Evolutionary conservation across 495 filamentous ascomycete species (phyloP), one percentile per base, ranked within the genome.

Genomic region (Penicillium argentinense): DNA sequence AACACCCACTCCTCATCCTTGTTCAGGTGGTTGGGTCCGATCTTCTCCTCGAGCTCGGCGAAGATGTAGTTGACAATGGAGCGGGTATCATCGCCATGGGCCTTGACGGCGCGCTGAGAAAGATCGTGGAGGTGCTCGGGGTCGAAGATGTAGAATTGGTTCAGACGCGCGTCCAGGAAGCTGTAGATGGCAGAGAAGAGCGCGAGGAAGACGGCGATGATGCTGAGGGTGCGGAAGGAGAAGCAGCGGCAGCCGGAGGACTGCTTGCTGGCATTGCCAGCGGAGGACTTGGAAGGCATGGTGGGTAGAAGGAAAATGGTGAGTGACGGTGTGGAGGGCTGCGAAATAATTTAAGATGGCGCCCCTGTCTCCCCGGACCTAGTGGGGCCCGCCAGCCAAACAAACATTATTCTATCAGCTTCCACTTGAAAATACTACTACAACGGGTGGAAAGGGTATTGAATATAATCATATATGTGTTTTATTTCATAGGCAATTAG

Each of bases 121-220:
- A 92, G 73, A 34, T 85, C 80, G 53, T 87, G 78, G 51, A 95
- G 75, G 42, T 90, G 76, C 27, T 69, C 71, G 3, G 77, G 76
- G 25, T 80, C 63, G 67, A 95, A 91, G 67, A 91, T 80, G 76
- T 88, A 92, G 75, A 89, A 87, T 42, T 68, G 75, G 39, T 87
- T 78, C 19, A 91, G 76, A 57, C 83, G 79, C 40, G 81, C 72
- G 59, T 91, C 83, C 44, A 90, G 57, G 54, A 76, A 73, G 72
- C 76, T 81, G 64, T 78, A 76, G 28, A 87, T 47, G 29, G 81
- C 75, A 2, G 81, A 64, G 39, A 88, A 65, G 4, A 82, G 49
- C 40, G 77, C 84, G 39, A 87, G 51, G 39, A 87, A 54, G 56
- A 86, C 61, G 56, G 80, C 78, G 47, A 87, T 54, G 60, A 81